phyloP scores from a whole-genome alignment of 2,329 filamentous ascomycete genomes.

The Tolypocladium ophioglossoides region DNA sequence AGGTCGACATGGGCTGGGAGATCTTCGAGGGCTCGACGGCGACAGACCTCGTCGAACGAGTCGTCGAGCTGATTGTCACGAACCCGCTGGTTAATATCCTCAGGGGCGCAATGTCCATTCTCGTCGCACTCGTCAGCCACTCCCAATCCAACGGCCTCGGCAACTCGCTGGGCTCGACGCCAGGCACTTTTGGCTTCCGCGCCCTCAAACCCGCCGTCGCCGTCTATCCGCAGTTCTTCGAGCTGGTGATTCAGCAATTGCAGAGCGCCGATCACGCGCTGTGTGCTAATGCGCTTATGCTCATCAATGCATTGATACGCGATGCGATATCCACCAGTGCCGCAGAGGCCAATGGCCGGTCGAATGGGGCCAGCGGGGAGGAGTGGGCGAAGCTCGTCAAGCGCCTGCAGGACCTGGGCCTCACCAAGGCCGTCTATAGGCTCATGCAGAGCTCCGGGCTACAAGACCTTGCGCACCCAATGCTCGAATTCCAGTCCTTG shows the following conservation, averaged over 20 bases:
- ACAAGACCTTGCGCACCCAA: constrained; percentile 79
- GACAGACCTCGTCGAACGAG: constrained; percentile 59
- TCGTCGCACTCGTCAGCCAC: constrained; percentile 86
- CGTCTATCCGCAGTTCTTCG: constrained; percentile 86
- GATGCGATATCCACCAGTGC: constrained; percentile 74
- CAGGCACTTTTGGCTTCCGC: constrained; percentile 70
- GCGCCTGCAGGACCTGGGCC: constrained; percentile 78
- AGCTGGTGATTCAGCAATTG: constrained; percentile 83
- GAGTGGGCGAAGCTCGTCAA: constrained; percentile 98
- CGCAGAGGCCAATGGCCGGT: constrained; percentile 25
- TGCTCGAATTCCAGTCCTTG: constrained; percentile 86
- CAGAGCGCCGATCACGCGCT: constrained; percentile 91
- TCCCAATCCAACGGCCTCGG: constrained; percentile 48
- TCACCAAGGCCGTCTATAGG: constrained; percentile 83
- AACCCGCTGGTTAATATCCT: constrained; percentile 97
- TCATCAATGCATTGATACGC: constrained; percentile 90
- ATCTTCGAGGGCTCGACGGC: constrained; percentile 55
- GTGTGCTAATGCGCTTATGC: constrained; percentile 87
- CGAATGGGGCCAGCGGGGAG: constrained; percentile 29
- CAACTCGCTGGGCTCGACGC: constrained; percentile 26
- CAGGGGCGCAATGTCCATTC: constrained; percentile 89
- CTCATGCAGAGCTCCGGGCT: constrained; percentile 92
- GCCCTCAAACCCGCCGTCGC: constrained; percentile 87
- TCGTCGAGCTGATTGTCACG: constrained; percentile 87
- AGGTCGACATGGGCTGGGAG: constrained; percentile 98